Conservation (phyloP, 306 rosid species). For the Pyrus betulifolia region DNA sequence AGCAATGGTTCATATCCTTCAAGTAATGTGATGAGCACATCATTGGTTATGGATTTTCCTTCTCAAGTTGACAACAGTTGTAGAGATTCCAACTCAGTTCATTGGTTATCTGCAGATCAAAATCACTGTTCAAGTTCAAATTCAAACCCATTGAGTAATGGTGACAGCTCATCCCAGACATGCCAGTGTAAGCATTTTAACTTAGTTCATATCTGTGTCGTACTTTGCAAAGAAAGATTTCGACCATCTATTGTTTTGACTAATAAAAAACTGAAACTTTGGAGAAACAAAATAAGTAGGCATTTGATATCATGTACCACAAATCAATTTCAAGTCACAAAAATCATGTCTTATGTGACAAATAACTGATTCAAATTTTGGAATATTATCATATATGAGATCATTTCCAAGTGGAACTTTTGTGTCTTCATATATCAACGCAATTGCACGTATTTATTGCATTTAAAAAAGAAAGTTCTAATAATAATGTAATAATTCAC, state of each 20-base stretch:
- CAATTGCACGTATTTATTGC: no score
- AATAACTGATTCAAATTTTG: no score
- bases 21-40: slow-evolving; percentile 15
- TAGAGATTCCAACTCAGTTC: slow-evolving; percentile 8
- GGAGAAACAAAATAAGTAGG: no score
- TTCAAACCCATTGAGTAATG: slow-evolving; percentile 19
- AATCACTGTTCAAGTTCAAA: slow-evolving; percentile 26
- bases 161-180: slow-evolving; percentile 26
- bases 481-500: no score
- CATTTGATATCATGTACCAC: no score
- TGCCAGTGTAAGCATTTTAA: slow-evolving; percentile 36
- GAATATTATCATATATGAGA: no score
- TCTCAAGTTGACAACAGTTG: slow-evolving; percentile 24
- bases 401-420: no score
- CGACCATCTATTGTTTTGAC: neutral
- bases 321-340: no score
- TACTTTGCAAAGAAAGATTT: neutral
- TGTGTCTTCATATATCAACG: no score
- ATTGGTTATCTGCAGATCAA: slow-evolving; percentile 26
- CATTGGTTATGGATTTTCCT: slow-evolving; percentile 22
- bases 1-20: slow-evolving; percentile 7
- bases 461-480: no score
- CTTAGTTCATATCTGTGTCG: neutral
- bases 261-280: neutral
- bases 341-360: no score